A percentile compares a stretch with the other conserved stretches of the same genome.
phyloP scores from a whole-genome alignment of 345 rosid genomes.

The Syzygium aqueum region DNA sequence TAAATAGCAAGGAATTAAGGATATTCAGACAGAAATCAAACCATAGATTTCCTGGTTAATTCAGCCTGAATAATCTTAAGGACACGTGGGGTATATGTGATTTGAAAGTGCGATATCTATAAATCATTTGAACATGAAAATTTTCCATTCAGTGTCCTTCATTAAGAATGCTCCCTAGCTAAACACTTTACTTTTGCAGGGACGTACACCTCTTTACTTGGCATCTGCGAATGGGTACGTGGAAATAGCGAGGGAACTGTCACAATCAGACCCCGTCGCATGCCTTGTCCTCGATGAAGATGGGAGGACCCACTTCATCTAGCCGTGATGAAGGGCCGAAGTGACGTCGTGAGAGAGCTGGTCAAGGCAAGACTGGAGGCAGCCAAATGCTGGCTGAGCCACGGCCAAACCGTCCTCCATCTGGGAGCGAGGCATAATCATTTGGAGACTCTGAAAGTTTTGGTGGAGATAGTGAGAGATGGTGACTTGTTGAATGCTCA shows the following conservation, averaged over 20 bases:
- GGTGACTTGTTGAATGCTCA: neutral
- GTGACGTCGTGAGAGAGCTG: neutral
- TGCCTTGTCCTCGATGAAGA: neutral
- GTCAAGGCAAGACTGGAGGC: neutral
- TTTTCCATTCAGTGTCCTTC: neutral
- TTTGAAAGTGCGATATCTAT: neutral
- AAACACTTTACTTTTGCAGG: neutral
- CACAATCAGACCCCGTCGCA: neutral
- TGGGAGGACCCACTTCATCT: neutral
- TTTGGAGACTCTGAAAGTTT: neutral
- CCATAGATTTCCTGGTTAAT: neutral
- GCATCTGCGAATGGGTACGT: neutral
- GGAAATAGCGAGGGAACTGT: neutral
- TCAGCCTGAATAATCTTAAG: no score
- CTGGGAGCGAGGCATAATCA: neutral
- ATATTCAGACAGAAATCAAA: no score
- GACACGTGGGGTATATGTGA: neutral
- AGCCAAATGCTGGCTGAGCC: rapidly evolving
- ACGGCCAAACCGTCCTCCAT: neutral
- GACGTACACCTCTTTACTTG: neutral
- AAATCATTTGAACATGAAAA: neutral
- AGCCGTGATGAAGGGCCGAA: neutral
- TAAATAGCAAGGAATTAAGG: neutral
- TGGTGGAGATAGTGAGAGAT: neutral
- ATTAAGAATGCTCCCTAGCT: neutral